Percentiles rank a stretch among this genome's conserved stretches.
phyloP scores from a whole-genome alignment of 495 filamentous ascomycete species.

The Xylona heveae region DNA sequence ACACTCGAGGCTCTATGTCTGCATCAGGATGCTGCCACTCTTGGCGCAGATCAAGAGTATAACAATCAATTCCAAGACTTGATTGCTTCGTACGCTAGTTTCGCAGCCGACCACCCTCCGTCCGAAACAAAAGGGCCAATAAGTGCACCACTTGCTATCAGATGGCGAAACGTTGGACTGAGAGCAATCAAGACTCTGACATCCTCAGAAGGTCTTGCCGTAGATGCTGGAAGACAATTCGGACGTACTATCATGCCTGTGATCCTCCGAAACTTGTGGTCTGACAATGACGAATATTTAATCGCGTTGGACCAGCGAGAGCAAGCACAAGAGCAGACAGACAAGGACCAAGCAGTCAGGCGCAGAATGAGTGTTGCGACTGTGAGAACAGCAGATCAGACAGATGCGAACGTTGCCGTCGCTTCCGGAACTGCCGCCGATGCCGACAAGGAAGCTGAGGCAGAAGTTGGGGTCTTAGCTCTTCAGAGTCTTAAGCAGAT shows the following conservation, averaged over 20 bases:
- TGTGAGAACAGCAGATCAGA: constrained; percentile 45
- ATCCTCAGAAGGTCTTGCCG: constrained; percentile 52
- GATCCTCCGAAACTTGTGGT: constrained; percentile 68
- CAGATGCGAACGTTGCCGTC: constrained; percentile 43
- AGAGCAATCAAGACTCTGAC: constrained; percentile 60
- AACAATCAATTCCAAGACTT: constrained; percentile 63
- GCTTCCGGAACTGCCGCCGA: constrained; percentile 58
- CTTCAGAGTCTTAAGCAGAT: constrained; percentile 65
- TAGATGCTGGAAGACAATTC: constrained; percentile 51
- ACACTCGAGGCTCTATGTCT: constrained; percentile 70
- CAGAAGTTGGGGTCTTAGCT: constrained; percentile 65
- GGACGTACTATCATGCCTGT: constrained; percentile 57
- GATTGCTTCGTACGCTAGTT: constrained; percentile 52
- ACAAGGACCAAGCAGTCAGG: constrained; percentile 32
- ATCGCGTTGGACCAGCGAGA: constrained; percentile 35
- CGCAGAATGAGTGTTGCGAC: constrained; percentile 63
- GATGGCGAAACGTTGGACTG: constrained; percentile 65
- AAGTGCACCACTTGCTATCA: constrained; percentile 53
- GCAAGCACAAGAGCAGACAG: constrained; percentile 38
- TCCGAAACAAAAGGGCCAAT: constrained; percentile 23
- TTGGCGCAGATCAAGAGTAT: constrained; percentile 65
- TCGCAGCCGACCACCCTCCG: constrained; percentile 36
- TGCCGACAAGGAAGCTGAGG: constrained; percentile 66
- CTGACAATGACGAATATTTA: constrained; percentile 47
- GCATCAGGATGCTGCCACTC: constrained; percentile 54